Base-by-base conservation (phyloP, 768 basidiomycete genomes). In the Russula olivacea region DNA sequence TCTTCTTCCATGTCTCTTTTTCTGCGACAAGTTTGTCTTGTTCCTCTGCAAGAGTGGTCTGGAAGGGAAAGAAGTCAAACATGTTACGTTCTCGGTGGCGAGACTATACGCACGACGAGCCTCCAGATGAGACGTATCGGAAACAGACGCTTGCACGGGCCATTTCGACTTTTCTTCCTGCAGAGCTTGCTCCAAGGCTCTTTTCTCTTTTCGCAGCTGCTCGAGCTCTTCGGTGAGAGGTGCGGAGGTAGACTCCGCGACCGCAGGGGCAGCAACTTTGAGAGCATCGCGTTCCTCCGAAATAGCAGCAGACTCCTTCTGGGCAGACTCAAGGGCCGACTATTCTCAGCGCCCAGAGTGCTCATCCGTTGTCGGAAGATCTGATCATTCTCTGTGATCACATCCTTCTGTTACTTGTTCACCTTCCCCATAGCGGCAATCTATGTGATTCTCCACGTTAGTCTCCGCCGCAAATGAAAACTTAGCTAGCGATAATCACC, bases 1-100 rank as follows among this genome's bases (percentile, higher is more conserved):
- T 38, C 63, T 70, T 59, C 57, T 69, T 68, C 79, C 71, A 79
- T 23, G 74, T 73, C 60, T 80, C 79, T 69, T 85, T 88, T 69
- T 88, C 87, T 0, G 77, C 78, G 30, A 86, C 74, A 19, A 91
- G 73, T 55, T 75, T 78, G 68, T 89, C 87, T 55, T 83, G 78
- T 72, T 92, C 85, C 49, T 79, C 77, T 58, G 73, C 77, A 30
- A 90, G 71, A 51, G 77, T 66, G 57, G 80, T 75, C 87, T 89
- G 28, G 34, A 1, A 47, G 12, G 7, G 23, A 25, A 1, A 17
- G 47, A 25, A 2, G 40, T 54, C 17, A 54, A 45, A 43, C 17
- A 32, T 14, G 28, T 7, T 1, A 19, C 28, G 9, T 14, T 15
- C 9, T 25, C 4, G 4, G 40, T 23, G 54, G 4, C 12, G 6